Evolutionary conservation across 345 rosid genomes (phyloP).

Genomic region (Pseudoturritis turrita): DNA sequence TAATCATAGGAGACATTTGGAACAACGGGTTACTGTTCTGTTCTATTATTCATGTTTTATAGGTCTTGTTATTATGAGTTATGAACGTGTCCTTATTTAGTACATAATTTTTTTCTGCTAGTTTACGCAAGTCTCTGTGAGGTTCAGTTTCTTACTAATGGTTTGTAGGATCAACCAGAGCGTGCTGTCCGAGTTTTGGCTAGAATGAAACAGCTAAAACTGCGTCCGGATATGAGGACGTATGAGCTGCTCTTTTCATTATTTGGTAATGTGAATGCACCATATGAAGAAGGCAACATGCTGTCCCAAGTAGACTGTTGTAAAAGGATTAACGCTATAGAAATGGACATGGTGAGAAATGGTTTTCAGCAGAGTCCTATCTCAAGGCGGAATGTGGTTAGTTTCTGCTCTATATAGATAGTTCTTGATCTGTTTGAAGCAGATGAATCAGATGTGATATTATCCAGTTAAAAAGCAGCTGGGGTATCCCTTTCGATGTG

Average conservation of each 20-base stretch:
- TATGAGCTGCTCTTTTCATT: constrained; percentile 68
- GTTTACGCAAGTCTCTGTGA: neutral
- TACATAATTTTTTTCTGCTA: neutral
- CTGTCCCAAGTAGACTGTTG: constrained; percentile 51
- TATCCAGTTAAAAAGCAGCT: neutral
- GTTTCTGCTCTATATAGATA: constrained; percentile 9
- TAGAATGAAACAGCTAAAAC: constrained; percentile 60
- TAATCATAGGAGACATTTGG: neutral
- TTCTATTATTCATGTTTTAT: neutral
- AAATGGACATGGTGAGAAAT: constrained; percentile 66
- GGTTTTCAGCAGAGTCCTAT: constrained; percentile 57
- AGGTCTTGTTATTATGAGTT: neutral
- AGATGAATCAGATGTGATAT: neutral
- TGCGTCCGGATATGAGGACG: constrained; percentile 57
- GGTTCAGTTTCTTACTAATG: constrained; percentile 10
- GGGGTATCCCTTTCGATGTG: neutral
- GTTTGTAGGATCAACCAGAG: constrained; percentile 71
- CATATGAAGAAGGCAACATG: constrained; percentile 59
- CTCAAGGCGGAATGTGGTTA: constrained; percentile 70
- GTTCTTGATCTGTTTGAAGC: neutral
- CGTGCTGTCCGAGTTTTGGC: constrained; percentile 60
- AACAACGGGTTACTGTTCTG: neutral
- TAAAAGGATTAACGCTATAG: constrained; percentile 67
- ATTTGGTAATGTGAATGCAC: constrained; percentile 69
- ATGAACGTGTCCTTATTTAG: neutral